These are phyloP conservation scores for Botrytis sinoallii DNA, from an alignment of 2,329 filamentous ascomycete species.

Conservation along the genomic window DNA sequence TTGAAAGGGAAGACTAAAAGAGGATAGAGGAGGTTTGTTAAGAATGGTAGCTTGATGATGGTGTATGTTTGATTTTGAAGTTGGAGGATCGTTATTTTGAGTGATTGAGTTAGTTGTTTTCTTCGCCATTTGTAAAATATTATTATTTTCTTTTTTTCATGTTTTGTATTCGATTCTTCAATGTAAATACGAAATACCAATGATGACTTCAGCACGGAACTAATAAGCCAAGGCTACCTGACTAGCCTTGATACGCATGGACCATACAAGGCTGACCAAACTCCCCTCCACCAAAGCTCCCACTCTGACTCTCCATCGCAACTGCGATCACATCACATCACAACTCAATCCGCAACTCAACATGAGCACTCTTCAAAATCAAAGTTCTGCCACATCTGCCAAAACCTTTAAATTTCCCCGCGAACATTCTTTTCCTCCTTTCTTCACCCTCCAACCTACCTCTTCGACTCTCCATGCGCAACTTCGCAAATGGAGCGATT, in stretches of 20 bases:
- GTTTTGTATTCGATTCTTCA: not conserved
- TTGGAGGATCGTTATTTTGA: not conserved
- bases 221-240: no score
- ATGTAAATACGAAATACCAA: not conserved
- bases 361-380: conserved; percentile 27
- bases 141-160: not conserved
- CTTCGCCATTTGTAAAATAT: not conserved
- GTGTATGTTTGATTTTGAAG: not conserved
- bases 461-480: conserved; percentile 70
- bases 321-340: not conserved
- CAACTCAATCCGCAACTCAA: not conserved
- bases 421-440: conserved; percentile 75
- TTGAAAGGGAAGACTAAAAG: not conserved
- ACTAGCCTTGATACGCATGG: not conserved
- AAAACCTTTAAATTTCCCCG: conserved; percentile 53
- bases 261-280: conserved; percentile 6
- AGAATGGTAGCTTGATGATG: not conserved
- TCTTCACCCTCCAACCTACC: conserved; percentile 81
- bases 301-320: not conserved
- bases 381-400: not conserved
- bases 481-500: conserved; percentile 78
- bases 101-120: not conserved
- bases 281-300: not conserved
- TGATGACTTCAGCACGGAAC: not conserved
- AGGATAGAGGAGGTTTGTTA: not conserved